Conservation (phyloP, 2,329 filamentous ascomycete species). For the Emergomyces africanus region DNA sequence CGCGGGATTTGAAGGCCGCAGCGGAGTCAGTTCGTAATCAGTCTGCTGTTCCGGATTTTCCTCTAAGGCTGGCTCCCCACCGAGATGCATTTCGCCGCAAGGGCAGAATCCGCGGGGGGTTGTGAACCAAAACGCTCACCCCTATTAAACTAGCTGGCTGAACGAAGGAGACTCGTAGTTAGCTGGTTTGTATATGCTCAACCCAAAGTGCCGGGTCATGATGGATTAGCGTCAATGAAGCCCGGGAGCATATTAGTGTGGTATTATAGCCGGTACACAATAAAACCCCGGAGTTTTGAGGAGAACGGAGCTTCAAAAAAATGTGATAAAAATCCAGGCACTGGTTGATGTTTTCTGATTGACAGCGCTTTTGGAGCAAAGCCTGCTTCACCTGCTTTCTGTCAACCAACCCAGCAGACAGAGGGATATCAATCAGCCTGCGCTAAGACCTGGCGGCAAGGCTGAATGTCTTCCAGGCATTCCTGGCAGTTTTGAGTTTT, state of each 20-base stretch:
- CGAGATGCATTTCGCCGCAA: background rate
- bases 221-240: background rate
- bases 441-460: background rate
- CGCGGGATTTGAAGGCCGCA: background rate
- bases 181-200: background rate
- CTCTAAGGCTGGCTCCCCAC: background rate
- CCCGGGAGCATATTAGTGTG: background rate
- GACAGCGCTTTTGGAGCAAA: background rate
- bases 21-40: background rate
- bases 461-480: background rate
- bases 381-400: background rate
- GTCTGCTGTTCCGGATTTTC: background rate
- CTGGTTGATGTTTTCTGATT: background rate
- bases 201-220: background rate
- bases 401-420: background rate
- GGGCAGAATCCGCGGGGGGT: background rate
- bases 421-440: too few species aligned
- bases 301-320: background rate
- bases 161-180: background rate
- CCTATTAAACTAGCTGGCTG: background rate
- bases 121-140: background rate
- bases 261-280: background rate
- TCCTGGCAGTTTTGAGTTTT: background rate
- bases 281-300: background rate
- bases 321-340: background rate